These are phyloP conservation scores for Sextonia rubra DNA, from an alignment of 164 flowering plant species.

Conservation along the genomic window DNA sequence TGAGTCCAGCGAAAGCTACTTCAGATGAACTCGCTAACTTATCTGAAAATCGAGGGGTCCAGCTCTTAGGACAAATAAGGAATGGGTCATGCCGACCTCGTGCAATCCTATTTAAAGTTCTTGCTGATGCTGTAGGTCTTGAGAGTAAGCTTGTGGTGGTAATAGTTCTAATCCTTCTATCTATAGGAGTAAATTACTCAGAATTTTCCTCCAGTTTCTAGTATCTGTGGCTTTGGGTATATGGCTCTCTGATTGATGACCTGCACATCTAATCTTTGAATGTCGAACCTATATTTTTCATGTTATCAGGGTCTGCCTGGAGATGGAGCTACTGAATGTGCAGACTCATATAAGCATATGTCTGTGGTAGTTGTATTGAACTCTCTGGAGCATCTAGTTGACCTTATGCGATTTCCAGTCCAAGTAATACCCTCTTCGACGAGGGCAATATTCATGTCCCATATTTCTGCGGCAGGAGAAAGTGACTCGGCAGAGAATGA, in stretches of 20 bases:
- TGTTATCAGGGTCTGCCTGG: slow-evolving; percentile 72
- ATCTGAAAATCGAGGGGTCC: slow-evolving; percentile 58
- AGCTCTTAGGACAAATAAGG: slow-evolving; percentile 83
- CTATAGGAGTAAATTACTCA: background rate
- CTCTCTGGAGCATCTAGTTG: slow-evolving; percentile 85
- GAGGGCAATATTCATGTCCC: slow-evolving; percentile 80
- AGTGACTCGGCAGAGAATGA: slow-evolving; percentile 99
- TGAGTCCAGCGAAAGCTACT: slow-evolving; percentile 75
- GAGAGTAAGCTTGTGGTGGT: slow-evolving; percentile 92
- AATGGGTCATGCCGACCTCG: slow-evolving; percentile 91
- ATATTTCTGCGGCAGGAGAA: slow-evolving; percentile 93
- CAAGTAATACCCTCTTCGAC: slow-evolving; percentile 81
- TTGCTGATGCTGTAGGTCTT: slow-evolving; percentile 96
- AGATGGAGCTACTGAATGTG: slow-evolving; percentile 57
- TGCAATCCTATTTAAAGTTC: slow-evolving; percentile 91
- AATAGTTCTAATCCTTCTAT: slow-evolving; percentile 9
- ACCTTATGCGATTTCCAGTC: slow-evolving; percentile 94
- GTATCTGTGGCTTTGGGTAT: background rate
- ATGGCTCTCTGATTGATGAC: background rate
- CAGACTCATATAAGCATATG: slow-evolving; percentile 87
- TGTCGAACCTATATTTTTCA: background rate
- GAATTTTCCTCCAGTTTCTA: background rate
- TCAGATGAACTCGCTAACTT: slow-evolving; percentile 56
- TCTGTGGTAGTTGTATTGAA: slow-evolving; percentile 85
- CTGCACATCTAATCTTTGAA: background rate